Conservation (phyloP, 495 filamentous ascomycete genomes). For the Barbatosphaeria neglecta region DNA sequence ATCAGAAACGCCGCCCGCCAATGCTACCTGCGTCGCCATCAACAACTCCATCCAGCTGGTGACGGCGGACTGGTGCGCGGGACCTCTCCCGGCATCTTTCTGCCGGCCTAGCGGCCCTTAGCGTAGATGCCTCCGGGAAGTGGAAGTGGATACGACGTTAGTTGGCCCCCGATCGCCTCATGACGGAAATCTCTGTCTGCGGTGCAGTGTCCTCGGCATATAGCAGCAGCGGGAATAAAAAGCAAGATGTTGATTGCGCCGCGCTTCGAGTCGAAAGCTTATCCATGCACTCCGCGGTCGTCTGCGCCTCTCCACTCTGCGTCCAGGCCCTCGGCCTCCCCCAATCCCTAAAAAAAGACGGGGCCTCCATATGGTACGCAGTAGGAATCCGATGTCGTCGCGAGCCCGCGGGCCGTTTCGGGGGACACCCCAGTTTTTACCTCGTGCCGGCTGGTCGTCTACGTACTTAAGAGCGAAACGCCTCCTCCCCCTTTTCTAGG, state of each 20-base stretch:
- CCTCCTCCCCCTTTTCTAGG: background rate
- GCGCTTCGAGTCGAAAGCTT: background rate
- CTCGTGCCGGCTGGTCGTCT: background rate
- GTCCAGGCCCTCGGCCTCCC: too few species aligned
- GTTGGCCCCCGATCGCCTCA: background rate
- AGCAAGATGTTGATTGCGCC: background rate
- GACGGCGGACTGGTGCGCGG: background rate
- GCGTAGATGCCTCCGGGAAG: background rate
- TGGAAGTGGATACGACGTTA: background rate
- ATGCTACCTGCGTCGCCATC: too few species aligned
- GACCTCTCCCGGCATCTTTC: background rate
- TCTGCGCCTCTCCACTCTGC: background rate
- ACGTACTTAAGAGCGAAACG: background rate
- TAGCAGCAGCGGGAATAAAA: background rate
- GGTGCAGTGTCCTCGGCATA: too few species aligned
- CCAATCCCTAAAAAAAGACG: too few species aligned
- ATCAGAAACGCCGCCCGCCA: too few species aligned
- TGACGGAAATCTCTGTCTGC: background rate
- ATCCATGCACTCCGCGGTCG: background rate
- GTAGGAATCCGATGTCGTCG: slow-evolving; percentile 1
- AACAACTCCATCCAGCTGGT: background rate
- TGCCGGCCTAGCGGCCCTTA: background rate
- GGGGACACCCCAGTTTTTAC: background rate
- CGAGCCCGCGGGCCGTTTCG: background rate
- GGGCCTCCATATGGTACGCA: too few species aligned